phyloP scores from a whole-genome alignment of 192 early-diverging fungal species.

The Endogone sp. region DNA sequence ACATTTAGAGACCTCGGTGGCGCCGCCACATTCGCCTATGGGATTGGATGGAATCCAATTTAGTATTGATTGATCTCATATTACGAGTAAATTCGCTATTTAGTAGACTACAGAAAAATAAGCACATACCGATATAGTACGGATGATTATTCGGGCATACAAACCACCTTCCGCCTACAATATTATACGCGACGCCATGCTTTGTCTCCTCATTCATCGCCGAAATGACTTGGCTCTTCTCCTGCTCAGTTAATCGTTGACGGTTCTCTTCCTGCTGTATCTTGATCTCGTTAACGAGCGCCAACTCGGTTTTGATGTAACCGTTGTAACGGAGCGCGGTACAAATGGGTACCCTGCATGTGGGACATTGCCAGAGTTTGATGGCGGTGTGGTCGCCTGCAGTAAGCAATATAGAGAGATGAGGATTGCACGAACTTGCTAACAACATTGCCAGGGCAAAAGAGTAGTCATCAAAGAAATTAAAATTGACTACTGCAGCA shows the following conservation, averaged over 20 bases:
- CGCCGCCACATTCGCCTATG: conserved; percentile 34
- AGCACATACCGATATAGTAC: conserved; percentile 35
- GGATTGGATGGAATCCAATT: background rate
- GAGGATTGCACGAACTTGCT: conserved; percentile 1
- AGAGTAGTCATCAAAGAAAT: too few relatives aligned
- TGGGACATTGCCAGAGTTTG: conserved; percentile 36
- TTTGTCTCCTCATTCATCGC: conserved; percentile 29
- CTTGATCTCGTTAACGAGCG: conserved; percentile 29
- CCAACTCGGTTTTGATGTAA: conserved; percentile 24
- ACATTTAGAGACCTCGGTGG: conserved; percentile 25
- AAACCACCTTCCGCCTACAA: conserved; percentile 39
- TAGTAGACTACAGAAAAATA: too few relatives aligned
- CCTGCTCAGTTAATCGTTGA: conserved; percentile 16
- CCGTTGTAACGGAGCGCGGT: conserved; percentile 25
- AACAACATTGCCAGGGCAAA: too few relatives aligned
- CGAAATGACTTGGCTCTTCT: conserved; percentile 21
- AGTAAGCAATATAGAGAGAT: background rate
- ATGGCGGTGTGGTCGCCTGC: conserved; percentile 22
- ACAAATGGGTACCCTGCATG: conserved; percentile 18
- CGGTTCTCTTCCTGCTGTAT: conserved; percentile 12
- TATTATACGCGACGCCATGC: conserved; percentile 4
- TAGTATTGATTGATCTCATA: too few relatives aligned
- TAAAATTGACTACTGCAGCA: too few relatives aligned
- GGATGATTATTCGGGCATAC: conserved; percentile 33
- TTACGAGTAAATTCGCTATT: too few relatives aligned